phyloP scores from a whole-genome alignment of 345 rosid species.

The Noccaea caerulescens region DNA sequence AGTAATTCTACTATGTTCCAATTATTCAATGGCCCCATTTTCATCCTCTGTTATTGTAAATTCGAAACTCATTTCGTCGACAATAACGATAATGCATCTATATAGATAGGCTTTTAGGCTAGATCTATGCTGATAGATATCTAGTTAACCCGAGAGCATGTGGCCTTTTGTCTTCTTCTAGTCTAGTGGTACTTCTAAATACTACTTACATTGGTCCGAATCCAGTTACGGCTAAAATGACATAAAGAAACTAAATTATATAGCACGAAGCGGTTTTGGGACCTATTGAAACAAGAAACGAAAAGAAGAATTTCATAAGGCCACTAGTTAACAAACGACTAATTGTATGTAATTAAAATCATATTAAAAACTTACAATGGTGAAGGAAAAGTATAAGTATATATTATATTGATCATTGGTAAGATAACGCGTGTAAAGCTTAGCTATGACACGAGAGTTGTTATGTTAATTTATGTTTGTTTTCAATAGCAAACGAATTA shows the following conservation, averaged over 20 bases:
- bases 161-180: slow-evolving; percentile 14
- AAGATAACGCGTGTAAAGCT: slow-evolving; percentile 37
- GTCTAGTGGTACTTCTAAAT: neutral
- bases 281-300: neutral
- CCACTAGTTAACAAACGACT: slow-evolving; percentile 2
- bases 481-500: slow-evolving; percentile 27
- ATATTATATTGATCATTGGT: slow-evolving; percentile 23
- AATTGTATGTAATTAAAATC: neutral
- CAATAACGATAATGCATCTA: neutral
- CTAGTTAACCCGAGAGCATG: slow-evolving; percentile 18
- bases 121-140: neutral
- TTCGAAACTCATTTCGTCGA: slow-evolving; percentile 3
- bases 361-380: slow-evolving; percentile 6
- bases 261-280: neutral
- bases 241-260: neutral
- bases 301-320: neutral
- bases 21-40: slow-evolving; percentile 27
- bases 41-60: slow-evolving; percentile 26
- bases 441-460: slow-evolving; percentile 31
- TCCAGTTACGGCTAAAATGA: neutral
- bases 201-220: neutral
- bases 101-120: neutral
- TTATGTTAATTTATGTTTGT: slow-evolving; percentile 11
- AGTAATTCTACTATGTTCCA: slow-evolving; percentile 33
- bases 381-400: neutral